Base-by-base conservation (phyloP, 1,284 basidiomycete species). In the Leccinum huronense region DNA sequence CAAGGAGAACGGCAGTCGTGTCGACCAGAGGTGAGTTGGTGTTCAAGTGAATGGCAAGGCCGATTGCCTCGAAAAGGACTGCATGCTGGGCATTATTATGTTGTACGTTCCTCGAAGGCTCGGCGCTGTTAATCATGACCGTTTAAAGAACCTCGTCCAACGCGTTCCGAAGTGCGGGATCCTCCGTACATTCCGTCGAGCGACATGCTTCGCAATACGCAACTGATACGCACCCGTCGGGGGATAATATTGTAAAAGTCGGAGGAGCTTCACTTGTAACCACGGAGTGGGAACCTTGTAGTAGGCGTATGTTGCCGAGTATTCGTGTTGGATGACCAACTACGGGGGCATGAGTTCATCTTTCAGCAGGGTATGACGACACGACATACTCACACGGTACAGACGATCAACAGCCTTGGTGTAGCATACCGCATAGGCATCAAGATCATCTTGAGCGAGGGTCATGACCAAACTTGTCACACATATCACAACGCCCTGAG, bases 41-140 rank as follows among this genome's bases (percentile, higher is more conserved):
- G 76, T 99, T 95, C 65, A 99, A 79, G 77, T 99, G 97, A 68
- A 99, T 99, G 14, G 95, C 96, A 56, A 99, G 88, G 69, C 95
- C 87, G 74, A 99, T 99, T 6, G 97, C 97, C 78, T 99, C 97
- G 72, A 99, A 99, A 9, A 99, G 84, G n/a, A 99, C 89, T 3
- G 97, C 93, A 75, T 98, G 96, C 74, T 97, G 95, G 11, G 97
- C 97, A 71, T 99, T 99, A 77, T 97, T 98, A 75, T 99, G 97
- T 74, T 99, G 97, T 13, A 98, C 93, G 71, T 98, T 98, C 70
- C 94, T 86, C 14, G 94, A 91, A 14, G 91, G 91, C 72, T 97
- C 95, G 33, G 94, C 90, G 65, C 94, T 94, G 76, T 94, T 95
- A 71, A 91, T 91, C 85, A 99, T 93, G 72, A 96, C 90, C 3